These are phyloP conservation scores for Blumeriella jaapii DNA, from an alignment of 2,329 filamentous ascomycete genomes.

Conservation along the genomic window DNA sequence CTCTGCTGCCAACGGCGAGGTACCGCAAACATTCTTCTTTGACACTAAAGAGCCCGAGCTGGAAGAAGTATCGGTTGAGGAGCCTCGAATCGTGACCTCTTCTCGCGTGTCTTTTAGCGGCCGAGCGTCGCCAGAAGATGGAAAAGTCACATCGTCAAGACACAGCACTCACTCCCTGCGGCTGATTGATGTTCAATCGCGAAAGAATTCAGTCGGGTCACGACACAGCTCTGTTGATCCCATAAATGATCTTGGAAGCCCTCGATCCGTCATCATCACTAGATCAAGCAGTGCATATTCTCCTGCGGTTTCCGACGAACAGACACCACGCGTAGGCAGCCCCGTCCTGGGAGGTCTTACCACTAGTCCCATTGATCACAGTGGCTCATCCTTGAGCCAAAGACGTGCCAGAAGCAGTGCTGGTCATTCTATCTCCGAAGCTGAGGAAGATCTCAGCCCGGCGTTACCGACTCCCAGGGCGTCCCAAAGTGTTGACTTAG, in stretches of 20 bases:
- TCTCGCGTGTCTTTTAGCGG: constrained; percentile 26
- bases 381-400: constrained; percentile 17
- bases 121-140: constrained; percentile 19
- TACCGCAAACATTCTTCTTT: constrained; percentile 12
- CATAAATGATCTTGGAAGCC: constrained; percentile 11
- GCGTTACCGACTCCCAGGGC: background rate
- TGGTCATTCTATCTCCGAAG: constrained; percentile 23
- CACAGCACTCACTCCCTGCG: constrained; percentile 26
- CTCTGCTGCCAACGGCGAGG: constrained; percentile 16
- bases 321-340: constrained; percentile 18
- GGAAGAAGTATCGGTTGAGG: constrained; percentile 24
- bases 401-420: constrained; percentile 16
- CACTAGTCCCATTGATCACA: constrained; percentile 18
- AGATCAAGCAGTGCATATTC: constrained; percentile 19
- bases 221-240: constrained; percentile 15
- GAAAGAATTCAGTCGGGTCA: constrained; percentile 18
- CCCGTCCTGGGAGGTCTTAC: constrained; percentile 17
- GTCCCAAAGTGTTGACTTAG: no score
- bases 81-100: constrained; percentile 28
- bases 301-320: constrained; percentile 9
- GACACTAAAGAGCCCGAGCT: constrained; percentile 15
- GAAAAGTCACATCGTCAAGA: constrained; percentile 13
- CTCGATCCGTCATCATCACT: constrained; percentile 13
- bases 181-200: constrained; percentile 24
- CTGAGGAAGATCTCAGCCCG: constrained; percentile 17